Conservation (phyloP, 805 yeast species). For the Jamesozyma jinghongensis region DNA sequence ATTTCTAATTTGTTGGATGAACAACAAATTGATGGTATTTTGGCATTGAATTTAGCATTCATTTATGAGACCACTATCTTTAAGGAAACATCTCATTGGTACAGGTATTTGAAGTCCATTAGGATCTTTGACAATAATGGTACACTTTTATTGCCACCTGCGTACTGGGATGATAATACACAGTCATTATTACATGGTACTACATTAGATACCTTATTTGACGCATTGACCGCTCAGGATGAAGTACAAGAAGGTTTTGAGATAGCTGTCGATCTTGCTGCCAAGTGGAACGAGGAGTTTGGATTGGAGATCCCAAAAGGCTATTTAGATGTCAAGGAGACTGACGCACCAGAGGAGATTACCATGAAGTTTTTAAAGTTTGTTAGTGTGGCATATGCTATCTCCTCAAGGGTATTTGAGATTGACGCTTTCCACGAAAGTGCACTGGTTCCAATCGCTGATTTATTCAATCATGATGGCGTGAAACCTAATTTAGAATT, state of each 20-base stretch:
- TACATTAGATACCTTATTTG: constrained; percentile 49
- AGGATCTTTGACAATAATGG: constrained; percentile 28
- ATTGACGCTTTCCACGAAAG: constrained; percentile 68
- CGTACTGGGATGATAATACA: constrained; percentile 51
- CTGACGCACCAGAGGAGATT: constrained; percentile 15
- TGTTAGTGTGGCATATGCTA: constrained; percentile 48
- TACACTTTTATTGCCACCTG: constrained; percentile 43
- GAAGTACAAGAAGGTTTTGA: constrained; percentile 36
- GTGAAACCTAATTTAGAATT: constrained; percentile 59
- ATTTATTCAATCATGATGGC: constrained; percentile 67
- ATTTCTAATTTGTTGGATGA: constrained; percentile 63
- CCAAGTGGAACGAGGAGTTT: constrained; percentile 26
- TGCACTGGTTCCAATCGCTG: constrained; percentile 86
- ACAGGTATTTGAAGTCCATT: constrained; percentile 49
- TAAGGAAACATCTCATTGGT: constrained; percentile 74
- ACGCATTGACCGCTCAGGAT: constrained; percentile 22
- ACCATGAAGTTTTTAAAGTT: constrained; percentile 36
- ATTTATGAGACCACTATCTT: constrained; percentile 54
- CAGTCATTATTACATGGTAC: constrained; percentile 47
- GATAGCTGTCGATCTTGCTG: constrained; percentile 30
- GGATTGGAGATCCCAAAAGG: constrained; percentile 25
- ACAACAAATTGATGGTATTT: constrained; percentile 50
- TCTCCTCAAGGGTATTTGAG: constrained; percentile 73
- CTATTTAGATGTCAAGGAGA: constrained; percentile 19
- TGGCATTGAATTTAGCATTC: constrained; percentile 57